Conservation (phyloP, 106 monocot genomes). For the Dendrobium officinale region DNA sequence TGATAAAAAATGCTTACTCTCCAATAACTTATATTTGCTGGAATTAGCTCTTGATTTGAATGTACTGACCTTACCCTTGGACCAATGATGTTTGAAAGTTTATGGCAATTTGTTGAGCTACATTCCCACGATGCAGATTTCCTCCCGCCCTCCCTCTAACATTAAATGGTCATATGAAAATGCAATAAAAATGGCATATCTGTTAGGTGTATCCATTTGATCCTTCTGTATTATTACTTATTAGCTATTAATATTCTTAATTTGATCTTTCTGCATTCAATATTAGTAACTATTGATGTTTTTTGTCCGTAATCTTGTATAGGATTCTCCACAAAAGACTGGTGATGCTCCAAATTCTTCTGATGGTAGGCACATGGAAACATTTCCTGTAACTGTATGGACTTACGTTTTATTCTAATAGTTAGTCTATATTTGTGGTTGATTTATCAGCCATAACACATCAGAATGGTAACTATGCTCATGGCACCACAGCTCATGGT, state of each 20-base stretch:
- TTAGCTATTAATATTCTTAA: too few relatives aligned
- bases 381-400: background rate
- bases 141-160: background rate
- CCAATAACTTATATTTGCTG: background rate
- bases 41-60: background rate
- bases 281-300: background rate
- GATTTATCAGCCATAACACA: slow-evolving; percentile 20
- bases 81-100: background rate
- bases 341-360: slow-evolving; percentile 38
- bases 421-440: slow-evolving; percentile 1
- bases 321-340: slow-evolving; percentile 74
- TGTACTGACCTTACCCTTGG: background rate
- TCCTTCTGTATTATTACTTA: too few relatives aligned
- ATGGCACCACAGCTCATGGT: slow-evolving; percentile 25
- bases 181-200: background rate
- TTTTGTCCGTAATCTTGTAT: slow-evolving; percentile 8
- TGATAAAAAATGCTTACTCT: too few relatives aligned
- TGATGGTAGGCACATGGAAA: slow-evolving; percentile 37
- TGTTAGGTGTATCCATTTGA: too few relatives aligned
- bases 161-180: background rate
- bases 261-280: background rate
- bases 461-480: slow-evolving; percentile 37
- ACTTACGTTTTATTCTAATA: slow-evolving; percentile 1
- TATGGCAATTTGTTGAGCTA: background rate
- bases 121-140: background rate